Evolutionary conservation across 257 asterid species (phyloP).

Genomic region (Perilla frutescens): DNA sequence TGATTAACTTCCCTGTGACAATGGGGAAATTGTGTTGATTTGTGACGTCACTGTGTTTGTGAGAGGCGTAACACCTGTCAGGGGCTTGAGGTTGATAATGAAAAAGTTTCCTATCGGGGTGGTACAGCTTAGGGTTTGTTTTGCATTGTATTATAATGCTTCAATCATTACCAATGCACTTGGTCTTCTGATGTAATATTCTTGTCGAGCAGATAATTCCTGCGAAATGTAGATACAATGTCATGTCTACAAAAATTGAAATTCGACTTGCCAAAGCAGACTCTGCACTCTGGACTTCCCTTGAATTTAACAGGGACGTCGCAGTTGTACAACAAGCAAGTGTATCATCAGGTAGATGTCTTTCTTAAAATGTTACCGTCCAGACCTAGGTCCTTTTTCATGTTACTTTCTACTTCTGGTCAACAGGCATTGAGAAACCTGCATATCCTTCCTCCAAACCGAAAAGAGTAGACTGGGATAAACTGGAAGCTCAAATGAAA

Average conservation of each 20-base stretch:
- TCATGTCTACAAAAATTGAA: conserved; percentile 83
- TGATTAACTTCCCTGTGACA: not conserved
- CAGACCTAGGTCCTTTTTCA: not conserved
- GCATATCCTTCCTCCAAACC: conserved; percentile 85
- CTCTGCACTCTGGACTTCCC: conserved; percentile 67
- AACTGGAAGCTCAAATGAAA: conserved; percentile 81
- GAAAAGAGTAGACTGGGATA: conserved; percentile 80
- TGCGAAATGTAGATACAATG: conserved; percentile 62
- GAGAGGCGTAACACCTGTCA: not conserved
- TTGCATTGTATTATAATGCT: not conserved
- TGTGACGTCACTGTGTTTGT: conserved; percentile 1
- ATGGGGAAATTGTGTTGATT: not conserved
- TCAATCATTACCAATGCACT: not conserved
- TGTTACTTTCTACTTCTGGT: conserved; percentile 31
- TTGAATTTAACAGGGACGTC: conserved; percentile 58
- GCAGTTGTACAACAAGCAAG: conserved; percentile 47
- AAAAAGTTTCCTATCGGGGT: conserved; percentile 2
- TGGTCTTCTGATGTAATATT: conserved; percentile 26
- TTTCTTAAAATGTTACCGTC: conserved; percentile 1
- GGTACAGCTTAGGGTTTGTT: not conserved
- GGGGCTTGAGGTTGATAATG: not conserved
- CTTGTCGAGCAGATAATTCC: conserved; percentile 71
- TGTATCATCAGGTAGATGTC: conserved; percentile 57
- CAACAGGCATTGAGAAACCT: conserved; percentile 61
- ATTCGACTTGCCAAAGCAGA: conserved; percentile 90